Conservation (phyloP, 2,329 filamentous ascomycete species). For the Colletotrichum godetiae region DNA sequence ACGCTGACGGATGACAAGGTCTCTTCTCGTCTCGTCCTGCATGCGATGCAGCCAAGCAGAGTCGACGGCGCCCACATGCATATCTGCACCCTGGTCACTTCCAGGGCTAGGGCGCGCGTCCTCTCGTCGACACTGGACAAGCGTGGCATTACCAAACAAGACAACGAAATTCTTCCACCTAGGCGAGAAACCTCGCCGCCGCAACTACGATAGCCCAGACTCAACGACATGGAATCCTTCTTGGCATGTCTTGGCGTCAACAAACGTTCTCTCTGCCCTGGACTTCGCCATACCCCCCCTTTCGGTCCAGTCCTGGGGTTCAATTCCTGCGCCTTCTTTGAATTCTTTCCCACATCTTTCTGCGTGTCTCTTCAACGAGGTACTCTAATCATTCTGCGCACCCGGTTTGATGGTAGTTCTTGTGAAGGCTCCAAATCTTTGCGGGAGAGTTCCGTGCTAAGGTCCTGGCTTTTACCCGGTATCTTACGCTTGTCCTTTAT, state of each 20-base stretch:
- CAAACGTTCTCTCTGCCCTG: not conserved
- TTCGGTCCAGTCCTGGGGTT: too few relatives aligned
- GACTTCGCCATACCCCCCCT: not conserved
- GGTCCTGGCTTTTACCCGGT: not conserved
- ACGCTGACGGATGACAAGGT: constrained; percentile 23
- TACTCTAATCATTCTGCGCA: not conserved
- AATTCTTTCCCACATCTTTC: not conserved
- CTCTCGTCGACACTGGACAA: not conserved
- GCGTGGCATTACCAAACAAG: not conserved
- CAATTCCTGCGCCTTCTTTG: not conserved
- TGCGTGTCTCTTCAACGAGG: not conserved
- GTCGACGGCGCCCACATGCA: not conserved
- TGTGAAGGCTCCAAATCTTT: not conserved
- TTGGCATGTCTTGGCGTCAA: constrained; percentile 21
- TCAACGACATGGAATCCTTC: constrained; percentile 20
- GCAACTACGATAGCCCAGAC: constrained; percentile 4
- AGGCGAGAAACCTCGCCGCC: not conserved
- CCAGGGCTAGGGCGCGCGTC: not conserved
- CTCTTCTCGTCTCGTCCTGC: constrained; percentile 14
- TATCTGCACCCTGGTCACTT: not conserved
- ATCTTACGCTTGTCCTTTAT: not conserved
- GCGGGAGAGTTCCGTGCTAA: not conserved
- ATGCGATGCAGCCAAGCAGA: constrained; percentile 3
- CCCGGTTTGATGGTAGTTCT: not conserved
- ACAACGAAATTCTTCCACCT: not conserved